Evolutionary conservation across 192 early-diverging fungal genomes (phyloP), one percentile per base, ranked within the genome.

Genomic region (Haplosporangium gracile): DNA sequence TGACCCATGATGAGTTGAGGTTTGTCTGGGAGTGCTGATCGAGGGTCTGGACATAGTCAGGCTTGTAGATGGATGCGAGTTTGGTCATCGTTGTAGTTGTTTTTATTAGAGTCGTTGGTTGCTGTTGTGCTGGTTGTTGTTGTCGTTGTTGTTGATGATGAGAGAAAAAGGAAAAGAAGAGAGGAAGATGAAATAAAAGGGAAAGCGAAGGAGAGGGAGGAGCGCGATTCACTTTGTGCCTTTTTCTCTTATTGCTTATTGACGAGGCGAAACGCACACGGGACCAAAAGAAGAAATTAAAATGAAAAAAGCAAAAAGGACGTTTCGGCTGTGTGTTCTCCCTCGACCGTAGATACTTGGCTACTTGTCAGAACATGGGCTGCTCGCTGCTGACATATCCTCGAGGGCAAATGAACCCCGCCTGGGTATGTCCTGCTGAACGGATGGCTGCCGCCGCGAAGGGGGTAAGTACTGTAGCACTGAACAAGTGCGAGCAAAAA

Each of bases 1-100:
- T 91, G 36, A 92, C 91, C 92, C 92, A 93, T 29, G 90, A 91
- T 22, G 92, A 93, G 80, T 93, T 92, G 63, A 92, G 89, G 74
- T 93, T 93, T 18, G 90, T 89, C 88, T 92, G 89, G 11, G 92
- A 91, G 68, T 88, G 90, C 49, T 92, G 91, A 80, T 93, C 92
- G 49, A 91, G 75, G 16, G 82, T 74, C 79, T 88, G 88, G 70
- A 85, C 83, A 68, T 88, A 88, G 76, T 86, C 84, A 5, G 84
- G 81, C 79, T 86, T 86, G 79, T 86, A 86, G 40, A 81, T 51
- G 18, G 84, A 86, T 18, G 84, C 84, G 13, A 86, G 84, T 51
- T 81, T 81, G 18, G 84, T 86, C 84, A 86, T 86, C 20, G 42
- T 80, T 40, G 34, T 22, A 32, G 24, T 32, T 18, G 6, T 70